Evolutionary conservation across 257 asterid species (phyloP), one percentile per base, ranked within the genome.

Genomic region (Nicotiana tabacum): DNA sequence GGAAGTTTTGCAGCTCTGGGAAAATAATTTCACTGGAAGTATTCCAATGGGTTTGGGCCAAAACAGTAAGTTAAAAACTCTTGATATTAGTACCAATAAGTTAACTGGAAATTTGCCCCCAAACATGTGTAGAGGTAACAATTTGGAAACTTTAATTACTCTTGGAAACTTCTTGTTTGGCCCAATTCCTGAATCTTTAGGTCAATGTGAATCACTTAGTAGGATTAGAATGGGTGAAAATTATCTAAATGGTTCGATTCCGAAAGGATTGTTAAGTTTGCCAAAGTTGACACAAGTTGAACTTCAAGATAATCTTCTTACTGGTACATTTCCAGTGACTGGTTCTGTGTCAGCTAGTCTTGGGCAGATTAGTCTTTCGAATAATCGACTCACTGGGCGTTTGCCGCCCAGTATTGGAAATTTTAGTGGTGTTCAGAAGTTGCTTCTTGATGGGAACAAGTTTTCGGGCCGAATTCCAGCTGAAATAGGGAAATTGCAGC

Each of bases 221-320:
- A 92, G 99, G 80, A 85, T 95, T 30, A 88, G 99, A 17, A 93
- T 95, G 99, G 97, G 99, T 11, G 97, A 92, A 9, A 95, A 95
- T 80, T 95, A 91, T 61, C 92, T 95, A 12, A 94, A 92, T 58
- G 98, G 99, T 11, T 92, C 97, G 13, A 95, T 95, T 33, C 99
- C 99, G 0, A 78, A 89, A 35, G 97, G 98, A 81, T 84, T 95
- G 27, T 83, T 94, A 77, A 92, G 95, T 84, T 88, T 95, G 86
- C 98, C 99, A 0, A 81, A 89, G 81, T 88, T 95, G 11, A 87
- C 94, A 4, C 99, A 95, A 81, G 92, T 94, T 39, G 99, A 95
- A 89, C 92, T 95, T 48, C 98, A 95, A 81, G 91, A 94, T 80
- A 95, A 95, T 86, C 93, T 95, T 33, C 85, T 95, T 4, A 83